A percentile compares a stretch with the other conserved stretches of the same genome.
Evolutionary conservation across 495 filamentous ascomycete genomes (phyloP).

Genomic region (Thozetella sp.): DNA sequence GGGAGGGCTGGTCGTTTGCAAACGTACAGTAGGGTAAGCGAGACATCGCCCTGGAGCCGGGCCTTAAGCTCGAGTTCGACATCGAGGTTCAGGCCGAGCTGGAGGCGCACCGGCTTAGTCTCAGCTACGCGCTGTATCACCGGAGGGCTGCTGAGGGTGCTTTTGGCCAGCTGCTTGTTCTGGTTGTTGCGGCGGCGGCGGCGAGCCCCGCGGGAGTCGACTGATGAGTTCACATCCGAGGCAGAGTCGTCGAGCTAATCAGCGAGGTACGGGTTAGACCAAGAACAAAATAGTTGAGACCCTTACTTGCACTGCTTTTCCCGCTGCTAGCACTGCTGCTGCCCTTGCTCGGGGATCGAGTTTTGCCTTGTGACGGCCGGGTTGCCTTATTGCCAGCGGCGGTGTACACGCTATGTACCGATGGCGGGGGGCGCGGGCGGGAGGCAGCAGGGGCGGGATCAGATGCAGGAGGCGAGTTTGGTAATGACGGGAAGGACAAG

Average conservation of each 20-base stretch:
- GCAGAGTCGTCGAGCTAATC: slow-evolving; percentile 26
- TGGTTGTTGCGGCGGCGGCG: slow-evolving; percentile 22
- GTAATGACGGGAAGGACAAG: too few species aligned
- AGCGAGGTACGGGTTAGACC: not conserved
- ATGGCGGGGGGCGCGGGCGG: not conserved
- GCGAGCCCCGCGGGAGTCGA: slow-evolving; percentile 22
- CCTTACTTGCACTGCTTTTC: not conserved
- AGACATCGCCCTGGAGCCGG: slow-evolving; percentile 32
- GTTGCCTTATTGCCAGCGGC: too few species aligned
- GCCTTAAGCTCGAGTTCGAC: slow-evolving; percentile 37
- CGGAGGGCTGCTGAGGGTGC: slow-evolving; percentile 6
- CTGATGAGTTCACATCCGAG: slow-evolving; percentile 21
- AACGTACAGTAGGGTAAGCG: slow-evolving; percentile 33
- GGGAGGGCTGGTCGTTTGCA: not conserved
- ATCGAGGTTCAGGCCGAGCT: slow-evolving; percentile 33
- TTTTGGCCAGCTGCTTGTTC: slow-evolving; percentile 20
- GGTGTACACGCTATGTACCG: too few species aligned
- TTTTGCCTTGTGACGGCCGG: not conserved
- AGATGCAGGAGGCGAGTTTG: too few species aligned
- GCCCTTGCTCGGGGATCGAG: not conserved
- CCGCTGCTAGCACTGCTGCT: not conserved
- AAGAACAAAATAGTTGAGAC: not conserved
- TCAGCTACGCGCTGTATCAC: slow-evolving; percentile 22
- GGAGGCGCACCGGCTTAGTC: slow-evolving; percentile 32
- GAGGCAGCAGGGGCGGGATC: not conserved